phyloP scores from a whole-genome alignment of 495 filamentous ascomycete genomes.

The Rhizodiscina lignyota region DNA sequence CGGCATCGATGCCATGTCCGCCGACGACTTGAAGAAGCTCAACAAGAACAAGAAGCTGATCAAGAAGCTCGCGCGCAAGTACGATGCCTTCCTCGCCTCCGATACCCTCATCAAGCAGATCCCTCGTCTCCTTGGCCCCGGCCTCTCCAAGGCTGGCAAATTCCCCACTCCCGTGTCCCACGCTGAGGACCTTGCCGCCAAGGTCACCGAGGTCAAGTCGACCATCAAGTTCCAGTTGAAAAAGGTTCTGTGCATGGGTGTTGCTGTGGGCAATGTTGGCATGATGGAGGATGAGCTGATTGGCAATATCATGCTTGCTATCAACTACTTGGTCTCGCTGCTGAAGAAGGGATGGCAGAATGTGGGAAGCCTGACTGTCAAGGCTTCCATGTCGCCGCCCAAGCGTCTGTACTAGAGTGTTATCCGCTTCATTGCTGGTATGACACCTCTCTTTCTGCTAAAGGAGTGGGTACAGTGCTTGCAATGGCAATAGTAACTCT shows the following conservation, averaged over 20 bases:
- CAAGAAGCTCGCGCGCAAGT: conserved; percentile 99
- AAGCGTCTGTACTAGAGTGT: conserved; percentile 78
- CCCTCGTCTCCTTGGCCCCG: conserved; percentile 93
- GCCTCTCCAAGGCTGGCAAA: conserved; percentile 98
- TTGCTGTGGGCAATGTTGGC: conserved; percentile 92
- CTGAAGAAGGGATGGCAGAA: conserved; percentile 99
- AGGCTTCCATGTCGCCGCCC: conserved; percentile 97
- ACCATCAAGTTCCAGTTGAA: conserved; percentile 99
- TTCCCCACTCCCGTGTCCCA: conserved; percentile 97
- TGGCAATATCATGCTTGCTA: conserved; percentile 91
- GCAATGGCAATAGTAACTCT: not conserved
- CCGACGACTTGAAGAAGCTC: conserved; percentile 98
- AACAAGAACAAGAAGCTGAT: conserved; percentile 99
- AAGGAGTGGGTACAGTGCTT: not conserved
- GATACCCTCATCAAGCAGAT: conserved; percentile 98
- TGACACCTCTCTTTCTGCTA: not conserved
- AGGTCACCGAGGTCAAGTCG: conserved; percentile 97
- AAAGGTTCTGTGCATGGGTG: conserved; percentile 99
- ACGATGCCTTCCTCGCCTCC: conserved; percentile 96
- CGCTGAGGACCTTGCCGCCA: conserved; percentile 75
- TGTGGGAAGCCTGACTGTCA: conserved; percentile 96
- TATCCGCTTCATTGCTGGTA: not conserved
- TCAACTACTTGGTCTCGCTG: conserved; percentile 98
- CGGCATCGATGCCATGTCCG: conserved; percentile 90
- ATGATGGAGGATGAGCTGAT: conserved; percentile 95